Conservation (phyloP, 768 basidiomycete genomes). For the Gautieria morchelliformis region DNA sequence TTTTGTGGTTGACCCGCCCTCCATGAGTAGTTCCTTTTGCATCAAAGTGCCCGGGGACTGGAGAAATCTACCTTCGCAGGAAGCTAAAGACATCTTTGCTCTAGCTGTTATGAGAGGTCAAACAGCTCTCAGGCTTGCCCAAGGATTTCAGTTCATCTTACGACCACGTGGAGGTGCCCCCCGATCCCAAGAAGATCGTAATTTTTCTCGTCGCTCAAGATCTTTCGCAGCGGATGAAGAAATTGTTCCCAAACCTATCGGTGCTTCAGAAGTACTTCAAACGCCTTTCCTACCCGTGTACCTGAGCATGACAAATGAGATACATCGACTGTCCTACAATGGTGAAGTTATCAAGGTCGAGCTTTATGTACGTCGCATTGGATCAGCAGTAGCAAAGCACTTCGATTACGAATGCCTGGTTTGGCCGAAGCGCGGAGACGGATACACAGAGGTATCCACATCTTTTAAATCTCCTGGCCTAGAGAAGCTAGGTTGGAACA, state of each 20-base stretch:
- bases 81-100: slow-evolving; percentile 26
- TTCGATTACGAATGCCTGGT: slow-evolving; percentile 83
- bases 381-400: slow-evolving; percentile 36
- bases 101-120: slow-evolving; percentile 83
- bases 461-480: slow-evolving; percentile 70
- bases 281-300: slow-evolving; percentile 64
- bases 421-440: slow-evolving; percentile 85
- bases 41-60: slow-evolving; percentile 63
- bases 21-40: slow-evolving; percentile 77
- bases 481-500: slow-evolving; percentile 82
- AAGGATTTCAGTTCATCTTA: slow-evolving; percentile 91
- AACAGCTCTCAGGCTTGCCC: slow-evolving; percentile 83
- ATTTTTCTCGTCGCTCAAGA: slow-evolving; percentile 24
- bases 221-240: slow-evolving; percentile 51
- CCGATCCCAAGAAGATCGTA: slow-evolving; percentile 25
- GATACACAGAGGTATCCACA: slow-evolving; percentile 72
- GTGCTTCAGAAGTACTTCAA: slow-evolving; percentile 56
- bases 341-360: slow-evolving; percentile 86
- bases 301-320: slow-evolving; percentile 91
- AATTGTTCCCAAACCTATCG: slow-evolving; percentile 41
- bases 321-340: slow-evolving; percentile 85
- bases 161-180: slow-evolving; percentile 20
- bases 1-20: slow-evolving; percentile 74
- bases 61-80: slow-evolving; percentile 15
- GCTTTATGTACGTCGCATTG: slow-evolving; percentile 71